Conservation (phyloP, 2,329 filamentous ascomycete genomes). For the Colletotrichum chrysophilum region DNA sequence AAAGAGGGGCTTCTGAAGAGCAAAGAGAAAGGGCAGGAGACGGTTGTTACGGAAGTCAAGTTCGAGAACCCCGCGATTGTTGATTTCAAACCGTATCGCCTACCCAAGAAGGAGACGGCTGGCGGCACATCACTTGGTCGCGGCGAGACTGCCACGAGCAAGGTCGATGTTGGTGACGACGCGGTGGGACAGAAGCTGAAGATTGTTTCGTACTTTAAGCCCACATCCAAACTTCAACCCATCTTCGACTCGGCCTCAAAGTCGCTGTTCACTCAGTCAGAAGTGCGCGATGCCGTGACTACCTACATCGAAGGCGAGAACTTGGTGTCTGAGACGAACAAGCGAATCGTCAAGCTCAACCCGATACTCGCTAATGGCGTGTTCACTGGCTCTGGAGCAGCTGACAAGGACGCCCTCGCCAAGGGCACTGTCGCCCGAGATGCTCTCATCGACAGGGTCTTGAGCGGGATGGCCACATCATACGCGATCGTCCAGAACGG, state of each 20-base stretch:
- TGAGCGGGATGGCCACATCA: background rate
- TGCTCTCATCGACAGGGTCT: background rate
- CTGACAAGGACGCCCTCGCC: background rate
- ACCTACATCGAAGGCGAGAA: background rate
- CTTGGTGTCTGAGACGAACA: background rate
- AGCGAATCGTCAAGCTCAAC: background rate
- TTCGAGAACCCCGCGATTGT: background rate
- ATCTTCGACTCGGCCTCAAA: background rate
- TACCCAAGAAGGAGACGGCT: background rate
- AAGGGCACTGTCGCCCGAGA: background rate
- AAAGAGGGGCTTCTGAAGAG: background rate
- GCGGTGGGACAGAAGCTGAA: background rate
- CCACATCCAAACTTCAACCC: background rate
- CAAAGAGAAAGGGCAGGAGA: background rate
- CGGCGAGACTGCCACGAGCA: background rate
- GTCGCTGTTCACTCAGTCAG: background rate
- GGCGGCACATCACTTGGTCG: background rate
- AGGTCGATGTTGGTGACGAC: background rate
- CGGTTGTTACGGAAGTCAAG: background rate
- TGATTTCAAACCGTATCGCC: background rate
- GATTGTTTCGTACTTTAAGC: background rate
- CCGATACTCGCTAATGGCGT: background rate
- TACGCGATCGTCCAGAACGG: background rate
- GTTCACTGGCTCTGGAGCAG: background rate
- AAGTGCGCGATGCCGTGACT: background rate